Base-by-base conservation (phyloP, 2,329 filamentous ascomycete genomes). In the Westerdykella ornata region DNA sequence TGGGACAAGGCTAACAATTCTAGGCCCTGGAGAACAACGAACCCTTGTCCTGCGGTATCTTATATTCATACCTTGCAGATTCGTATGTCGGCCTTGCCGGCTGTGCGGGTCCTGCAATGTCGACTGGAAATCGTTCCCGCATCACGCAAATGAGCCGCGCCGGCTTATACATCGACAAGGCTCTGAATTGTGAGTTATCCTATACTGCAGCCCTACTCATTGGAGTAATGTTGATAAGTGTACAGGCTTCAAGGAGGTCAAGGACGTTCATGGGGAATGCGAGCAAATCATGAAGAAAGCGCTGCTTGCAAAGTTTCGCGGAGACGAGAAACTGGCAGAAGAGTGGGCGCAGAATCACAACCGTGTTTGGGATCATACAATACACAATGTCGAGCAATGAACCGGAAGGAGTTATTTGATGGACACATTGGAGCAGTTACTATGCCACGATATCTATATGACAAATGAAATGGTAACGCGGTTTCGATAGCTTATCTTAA, bases 201-300 rank as follows among this genome's bases (percentile, higher is more conserved):
- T 9, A 33, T 15, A 17, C 16, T 15, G 13, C 13, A n/a, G 5
- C 15, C 11, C 15, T 11, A 7, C 15, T 19, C 26, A 20, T 35
- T 26, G 1, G 9, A 11, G 14, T 16, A 4, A 32, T 31, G 22
- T 7, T 35, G 14, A 41, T 32, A 40, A 18, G 40, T 39, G 17
- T 40, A 37, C 39, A 66, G 76, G 81, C 47, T 94, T 78, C 60
- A 77, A 80, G 32, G 74, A 72, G 35, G 70, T 87, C 12, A 80
- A 85, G 58, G 85, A 85, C 59, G 68, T 81, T 12, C 68, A 71
- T n/a, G 80, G 80, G 40, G 82, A 86, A 66, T 82, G 85, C 56
- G 84, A 88, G 64, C 81, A 85, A 72, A 76, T 89, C 68, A 82
- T 84, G 15, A 92, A 92, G 72, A 89, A 87, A 66, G 83, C 85